Evolutionary conservation across 2,329 filamentous ascomycete genomes (phyloP), one percentile per base, ranked within the genome.

Genomic region (Cryphonectria radicalis): DNA sequence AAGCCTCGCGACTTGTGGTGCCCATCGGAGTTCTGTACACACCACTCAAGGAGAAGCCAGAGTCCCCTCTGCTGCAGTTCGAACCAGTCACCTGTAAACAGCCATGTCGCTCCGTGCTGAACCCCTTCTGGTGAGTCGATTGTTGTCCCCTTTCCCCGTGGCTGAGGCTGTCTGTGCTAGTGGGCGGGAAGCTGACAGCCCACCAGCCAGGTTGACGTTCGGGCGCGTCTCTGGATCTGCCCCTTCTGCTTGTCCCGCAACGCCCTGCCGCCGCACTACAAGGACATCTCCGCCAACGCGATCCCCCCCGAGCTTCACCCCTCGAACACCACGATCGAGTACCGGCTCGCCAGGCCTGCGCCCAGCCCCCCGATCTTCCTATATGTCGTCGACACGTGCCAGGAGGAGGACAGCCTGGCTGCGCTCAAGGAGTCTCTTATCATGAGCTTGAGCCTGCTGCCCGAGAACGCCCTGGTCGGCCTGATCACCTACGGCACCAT

Each of bases 1-100:
- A 98, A 91, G 95, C 95, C 70, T 97, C 94, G 72, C 90, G 95
- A 73, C 90, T 98, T 68, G 95, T 98, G 74, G 96, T 98, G 50
- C 96, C 96, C 73, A 98, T 99, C 78, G 96, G 95, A 80, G 95
- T 94, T 76, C 88, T 98, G 64, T 98, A 98, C 83, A 99, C 95
- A 2, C 95, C 95, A 6, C 84, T 98, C 77, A 98, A 98, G 84
- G 95, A 98, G 84, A 97, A 97, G 85, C 90, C 92, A 32, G 92
- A 97, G 74, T 93, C 93, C 35, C 94, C 95, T 69, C 84, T 97
- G 74, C 88, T 99, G 68, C 93, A 97, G 81, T 98, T 98, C 83
- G 95, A 98, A 83, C 96, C 96, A 25, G 94, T 99, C 59, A 95
- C 93, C 73, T 99, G 96, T 90, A 98, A 98, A 84, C 90, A 93